Base-by-base conservation (phyloP, 352 stramenopile species). In the Lagenidium sp. region DNA sequence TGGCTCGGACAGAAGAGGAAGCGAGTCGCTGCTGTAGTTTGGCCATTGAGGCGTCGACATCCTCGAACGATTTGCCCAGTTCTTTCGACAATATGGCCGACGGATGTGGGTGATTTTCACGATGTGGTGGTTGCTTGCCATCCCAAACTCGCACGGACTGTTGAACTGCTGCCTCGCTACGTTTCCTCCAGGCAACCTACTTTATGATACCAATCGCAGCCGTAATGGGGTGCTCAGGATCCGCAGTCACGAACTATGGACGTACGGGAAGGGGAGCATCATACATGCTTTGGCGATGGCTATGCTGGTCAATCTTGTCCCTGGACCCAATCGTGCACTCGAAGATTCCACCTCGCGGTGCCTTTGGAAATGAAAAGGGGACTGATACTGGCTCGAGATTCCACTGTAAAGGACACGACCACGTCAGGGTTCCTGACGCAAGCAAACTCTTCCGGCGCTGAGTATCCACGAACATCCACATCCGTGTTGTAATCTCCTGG, bases 401-500 rank as follows among this genome's bases (percentile, higher is more conserved):
- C 37, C 43, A 53, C 67, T 82, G 36, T 11, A 13, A 4, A n/a
- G 8, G 18, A 18, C 2, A 18, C 13, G 3, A 20, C 4, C 6
- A 13, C 39, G 19, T 21, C 41, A 16, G 19, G 12, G 3, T 21
- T n/a, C n/a, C n/a, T n/a, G n/a, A n/a, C n/a, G n/a, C n/a, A n/a
- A n/a, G n/a, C n/a, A n/a, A n/a, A n/a, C n/a, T n/a, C n/a, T n/a
- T n/a, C n/a, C n/a, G 12, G 12, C 34, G 12, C 34, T 39, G 12
- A 18, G 34, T 18, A 16, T 18, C 34, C 34, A 20, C 12, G 7
- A 7, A 15, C 12, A 39, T 12, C 1, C 34, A 15, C 25, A 30
- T 40, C 62, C 29, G 77, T 55, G 21, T 81, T 57, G 37, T 85
- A 85, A 40, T 53, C 69, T 6, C 72, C 72, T 15, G 68, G 66